phyloP scores from a whole-genome alignment of 352 stramenopile genomes.

The Pythium dissimile region DNA sequence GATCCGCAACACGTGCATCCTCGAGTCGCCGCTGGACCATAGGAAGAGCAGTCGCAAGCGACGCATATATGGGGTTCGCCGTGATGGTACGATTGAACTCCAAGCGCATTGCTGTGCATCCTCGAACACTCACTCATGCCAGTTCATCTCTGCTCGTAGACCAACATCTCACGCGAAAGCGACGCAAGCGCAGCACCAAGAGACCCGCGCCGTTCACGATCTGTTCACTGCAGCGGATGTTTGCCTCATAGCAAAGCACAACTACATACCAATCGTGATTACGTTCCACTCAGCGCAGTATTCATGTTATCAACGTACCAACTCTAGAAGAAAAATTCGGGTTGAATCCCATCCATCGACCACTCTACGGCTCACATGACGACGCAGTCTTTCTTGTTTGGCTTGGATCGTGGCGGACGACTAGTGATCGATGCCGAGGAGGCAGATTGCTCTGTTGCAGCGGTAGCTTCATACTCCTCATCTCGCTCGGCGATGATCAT shows the following conservation, averaged over 20 bases:
- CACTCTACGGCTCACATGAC: conserved; percentile 24
- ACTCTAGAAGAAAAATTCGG: background rate
- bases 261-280: background rate
- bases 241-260: conserved; percentile 17
- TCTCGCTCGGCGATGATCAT: conserved; percentile 67
- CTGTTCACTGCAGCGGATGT: conserved; percentile 50
- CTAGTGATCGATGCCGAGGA: background rate
- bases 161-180: background rate
- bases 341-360: background rate
- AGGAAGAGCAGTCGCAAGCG: background rate
- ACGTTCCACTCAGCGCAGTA: background rate
- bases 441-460: conserved; percentile 8
- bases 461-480: conserved; percentile 30
- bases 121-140: background rate
- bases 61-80: conserved; percentile 8
- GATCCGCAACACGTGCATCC: conserved; percentile 25
- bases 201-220: conserved; percentile 2
- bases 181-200: conserved; percentile 12
- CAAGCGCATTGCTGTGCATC: background rate
- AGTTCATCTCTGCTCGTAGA: background rate
- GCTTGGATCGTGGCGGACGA: conserved; percentile 6
- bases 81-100: background rate
- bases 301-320: conserved; percentile 11
- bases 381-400: conserved; percentile 32
- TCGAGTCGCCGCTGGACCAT: conserved; percentile 18